These are phyloP conservation scores for Epichloe coenophiala DNA, from an alignment of 2,329 filamentous ascomycete species.

Conservation along the genomic window DNA sequence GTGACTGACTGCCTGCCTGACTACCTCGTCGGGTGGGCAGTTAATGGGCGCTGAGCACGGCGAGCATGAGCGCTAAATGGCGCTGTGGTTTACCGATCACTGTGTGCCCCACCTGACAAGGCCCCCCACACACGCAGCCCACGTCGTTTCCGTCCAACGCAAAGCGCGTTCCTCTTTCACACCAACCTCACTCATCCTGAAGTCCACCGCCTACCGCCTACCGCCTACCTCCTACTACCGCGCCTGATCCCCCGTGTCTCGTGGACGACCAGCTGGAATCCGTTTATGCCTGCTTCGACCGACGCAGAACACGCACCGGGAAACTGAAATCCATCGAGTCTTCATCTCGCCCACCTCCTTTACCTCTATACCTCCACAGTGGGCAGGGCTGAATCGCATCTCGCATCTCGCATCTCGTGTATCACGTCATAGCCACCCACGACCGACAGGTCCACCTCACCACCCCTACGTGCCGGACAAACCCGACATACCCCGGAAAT, in stretches of 20 bases:
- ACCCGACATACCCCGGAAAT: conserved; percentile 1
- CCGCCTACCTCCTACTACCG: neutral
- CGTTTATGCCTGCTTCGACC: conserved; percentile 2
- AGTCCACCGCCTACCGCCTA: neutral
- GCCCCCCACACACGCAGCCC: too few species aligned
- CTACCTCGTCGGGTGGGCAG: too few species aligned
- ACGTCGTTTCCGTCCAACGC: too few species aligned
- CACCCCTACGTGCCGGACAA: neutral
- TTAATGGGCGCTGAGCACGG: too few species aligned
- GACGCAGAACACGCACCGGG: neutral
- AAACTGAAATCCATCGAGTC: neutral
- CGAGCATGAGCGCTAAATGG: too few species aligned
- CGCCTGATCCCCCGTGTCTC: neutral
- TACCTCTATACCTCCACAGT: neutral
- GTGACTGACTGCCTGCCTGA: too few species aligned
- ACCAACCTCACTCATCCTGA: too few species aligned
- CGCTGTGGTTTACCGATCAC: too few species aligned
- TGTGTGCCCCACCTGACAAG: too few species aligned
- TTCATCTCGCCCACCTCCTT: neutral
- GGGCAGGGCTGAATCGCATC: neutral
- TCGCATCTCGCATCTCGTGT: neutral
- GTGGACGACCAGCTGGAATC: neutral
- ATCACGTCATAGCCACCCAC: conserved; percentile 3
- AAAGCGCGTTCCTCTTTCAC: neutral
- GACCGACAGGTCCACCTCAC: neutral